phyloP scores from a whole-genome alignment of 805 yeast species.

The Metschnikowia picachoensis region DNA sequence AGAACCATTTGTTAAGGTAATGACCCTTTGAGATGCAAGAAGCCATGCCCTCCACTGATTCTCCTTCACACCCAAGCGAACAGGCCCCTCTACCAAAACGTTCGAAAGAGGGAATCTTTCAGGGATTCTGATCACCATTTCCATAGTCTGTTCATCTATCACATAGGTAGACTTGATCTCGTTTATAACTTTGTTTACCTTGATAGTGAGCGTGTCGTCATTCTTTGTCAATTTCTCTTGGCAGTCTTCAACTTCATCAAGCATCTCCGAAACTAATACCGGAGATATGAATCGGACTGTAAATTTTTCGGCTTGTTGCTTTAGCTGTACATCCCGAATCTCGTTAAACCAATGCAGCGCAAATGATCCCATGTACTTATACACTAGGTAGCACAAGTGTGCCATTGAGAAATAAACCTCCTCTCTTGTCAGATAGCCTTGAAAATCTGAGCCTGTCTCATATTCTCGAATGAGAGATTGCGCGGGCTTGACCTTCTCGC shows the following conservation, averaged over 20 bases:
- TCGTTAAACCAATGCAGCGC: slow-evolving; percentile 68
- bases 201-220: slow-evolving; percentile 52
- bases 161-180: slow-evolving; percentile 71
- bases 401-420: slow-evolving; percentile 42
- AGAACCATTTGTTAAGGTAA: slow-evolving; percentile 73
- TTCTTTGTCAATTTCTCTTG: slow-evolving; percentile 28
- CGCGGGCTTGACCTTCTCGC: slow-evolving; percentile 11
- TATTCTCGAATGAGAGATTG: slow-evolving; percentile 22
- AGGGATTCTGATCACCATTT: slow-evolving; percentile 73
- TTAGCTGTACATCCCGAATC: slow-evolving; percentile 64
- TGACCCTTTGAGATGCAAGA: slow-evolving; percentile 80
- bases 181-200: slow-evolving; percentile 54
- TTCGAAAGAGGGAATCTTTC: slow-evolving; percentile 71
- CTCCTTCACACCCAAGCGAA: slow-evolving; percentile 84
- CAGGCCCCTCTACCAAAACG: slow-evolving; percentile 71
- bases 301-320: slow-evolving; percentile 57
- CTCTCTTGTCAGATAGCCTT: slow-evolving; percentile 20
- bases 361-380: slow-evolving; percentile 51
- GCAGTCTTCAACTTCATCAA: slow-evolving; percentile 46
- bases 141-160: slow-evolving; percentile 86
- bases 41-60: slow-evolving; percentile 95
- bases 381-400: slow-evolving; percentile 48
- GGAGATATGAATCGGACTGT: slow-evolving; percentile 64
- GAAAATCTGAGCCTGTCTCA: slow-evolving; percentile 18
- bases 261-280: slow-evolving; percentile 51